A percentile compares a stretch with the other conserved stretches of the same genome.
Conservation (phyloP, 192 early-diverging fungal species). For the Diversispora eburnea region DNA sequence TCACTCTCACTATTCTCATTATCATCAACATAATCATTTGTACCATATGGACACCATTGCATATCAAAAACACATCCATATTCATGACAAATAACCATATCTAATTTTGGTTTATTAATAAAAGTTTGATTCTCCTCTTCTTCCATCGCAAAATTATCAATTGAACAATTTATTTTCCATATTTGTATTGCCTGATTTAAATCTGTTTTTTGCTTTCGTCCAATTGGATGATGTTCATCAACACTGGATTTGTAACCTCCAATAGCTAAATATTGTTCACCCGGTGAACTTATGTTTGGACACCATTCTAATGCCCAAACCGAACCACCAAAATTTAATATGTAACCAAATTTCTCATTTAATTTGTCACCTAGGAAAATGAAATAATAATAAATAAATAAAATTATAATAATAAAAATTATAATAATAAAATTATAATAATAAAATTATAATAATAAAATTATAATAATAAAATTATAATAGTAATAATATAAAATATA, state of each 20-base stretch:
- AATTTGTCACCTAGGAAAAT: not conserved
- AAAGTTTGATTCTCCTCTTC: not conserved
- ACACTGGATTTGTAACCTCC: conserved; percentile 33
- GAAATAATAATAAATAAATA: not conserved
- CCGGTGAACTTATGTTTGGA: conserved; percentile 27
- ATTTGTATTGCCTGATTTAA: conserved; percentile 40
- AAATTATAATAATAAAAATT: not conserved
- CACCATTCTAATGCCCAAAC: conserved; percentile 41
- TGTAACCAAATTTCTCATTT: conserved; percentile 19
- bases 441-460: not conserved
- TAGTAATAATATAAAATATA: not conserved
- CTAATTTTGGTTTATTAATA: conserved; percentile 27
- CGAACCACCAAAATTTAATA: conserved; percentile 37
- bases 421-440: not conserved
- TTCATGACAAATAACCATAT: conserved; percentile 43
- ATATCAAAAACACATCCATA: conserved; percentile 34
- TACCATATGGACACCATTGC: conserved; percentile 46
- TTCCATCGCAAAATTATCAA: not conserved
- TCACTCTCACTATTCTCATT: no score
- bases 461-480: not conserved
- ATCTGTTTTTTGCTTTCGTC: conserved; percentile 11
- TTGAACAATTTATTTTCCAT: conserved; percentile 34
- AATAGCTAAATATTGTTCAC: conserved; percentile 37
- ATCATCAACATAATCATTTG: conserved; percentile 31
- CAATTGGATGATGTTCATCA: conserved; percentile 30